Percentiles rank a stretch among this genome's conserved stretches.
phyloP scores from a whole-genome alignment of 1,139 yeast species.

The Scheffersomyces titani region DNA sequence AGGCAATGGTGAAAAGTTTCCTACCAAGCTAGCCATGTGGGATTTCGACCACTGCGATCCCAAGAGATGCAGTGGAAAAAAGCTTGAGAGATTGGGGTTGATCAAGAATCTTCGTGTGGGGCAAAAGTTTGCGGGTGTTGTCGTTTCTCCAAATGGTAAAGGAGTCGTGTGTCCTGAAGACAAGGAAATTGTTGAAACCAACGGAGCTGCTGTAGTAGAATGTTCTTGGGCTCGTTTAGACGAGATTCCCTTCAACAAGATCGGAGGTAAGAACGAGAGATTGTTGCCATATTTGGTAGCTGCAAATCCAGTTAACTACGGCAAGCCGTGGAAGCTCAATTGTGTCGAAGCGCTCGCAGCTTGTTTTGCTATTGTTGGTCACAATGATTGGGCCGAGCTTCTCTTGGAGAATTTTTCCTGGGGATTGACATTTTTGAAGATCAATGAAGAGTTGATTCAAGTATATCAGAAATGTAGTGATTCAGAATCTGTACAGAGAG shows the following conservation, averaged over 20 bases:
- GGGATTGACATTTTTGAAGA: slow-evolving; percentile 85
- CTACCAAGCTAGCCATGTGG: slow-evolving; percentile 85
- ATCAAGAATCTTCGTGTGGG: slow-evolving; percentile 81
- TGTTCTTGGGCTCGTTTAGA: slow-evolving; percentile 98
- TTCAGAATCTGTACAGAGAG: slow-evolving; percentile 67
- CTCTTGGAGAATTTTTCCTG: slow-evolving; percentile 82
- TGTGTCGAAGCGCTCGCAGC: slow-evolving; percentile 99
- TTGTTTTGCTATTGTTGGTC: slow-evolving; percentile 93
- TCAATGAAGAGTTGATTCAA: slow-evolving; percentile 76
- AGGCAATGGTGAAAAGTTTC: slow-evolving; percentile 40
- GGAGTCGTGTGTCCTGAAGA: slow-evolving; percentile 92
- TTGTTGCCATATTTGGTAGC: slow-evolving; percentile 91
- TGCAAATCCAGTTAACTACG: slow-evolving; percentile 96
- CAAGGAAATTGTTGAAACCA: slow-evolving; percentile 67
- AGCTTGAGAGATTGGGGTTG: slow-evolving; percentile 82
- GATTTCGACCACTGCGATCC: slow-evolving; percentile 99
- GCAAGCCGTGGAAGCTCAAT: slow-evolving; percentile 92
- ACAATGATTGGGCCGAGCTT: slow-evolving; percentile 81
- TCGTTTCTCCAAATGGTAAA: slow-evolving; percentile 92
- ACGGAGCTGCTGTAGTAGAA: slow-evolving; percentile 96
- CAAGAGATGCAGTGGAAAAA: slow-evolving; percentile 94
- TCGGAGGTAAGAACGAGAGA: slow-evolving; percentile 90
- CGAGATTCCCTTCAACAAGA: slow-evolving; percentile 89
- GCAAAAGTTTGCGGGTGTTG: slow-evolving; percentile 87
- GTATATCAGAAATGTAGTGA: slow-evolving; percentile 81